These are phyloP conservation scores for Monosporozyma yasuniensis DNA, from an alignment of 805 yeast genomes.

Conservation along the genomic window DNA sequence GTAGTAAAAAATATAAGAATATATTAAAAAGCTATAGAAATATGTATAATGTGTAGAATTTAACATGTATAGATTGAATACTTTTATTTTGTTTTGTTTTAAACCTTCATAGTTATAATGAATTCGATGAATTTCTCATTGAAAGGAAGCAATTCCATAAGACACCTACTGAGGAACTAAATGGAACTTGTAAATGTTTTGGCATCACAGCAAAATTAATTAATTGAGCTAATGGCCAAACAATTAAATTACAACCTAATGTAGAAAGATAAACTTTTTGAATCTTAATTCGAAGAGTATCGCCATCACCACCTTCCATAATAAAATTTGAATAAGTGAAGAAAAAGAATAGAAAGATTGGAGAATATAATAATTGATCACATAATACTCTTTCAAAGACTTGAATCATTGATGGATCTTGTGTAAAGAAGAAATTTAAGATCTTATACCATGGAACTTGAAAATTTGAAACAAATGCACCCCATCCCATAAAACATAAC, in stretches of 20 bases:
- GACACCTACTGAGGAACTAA: slow-evolving; percentile 77
- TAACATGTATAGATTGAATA: too few species aligned
- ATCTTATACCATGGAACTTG: slow-evolving; percentile 88
- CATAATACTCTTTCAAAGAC: slow-evolving; percentile 80
- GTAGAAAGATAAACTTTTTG: slow-evolving; percentile 60
- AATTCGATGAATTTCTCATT: slow-evolving; percentile 53
- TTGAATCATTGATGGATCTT: slow-evolving; percentile 75
- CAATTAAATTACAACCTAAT: slow-evolving; percentile 53
- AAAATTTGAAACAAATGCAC: slow-evolving; percentile 67
- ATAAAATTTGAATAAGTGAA: slow-evolving; percentile 78
- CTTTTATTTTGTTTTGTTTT: too few species aligned
- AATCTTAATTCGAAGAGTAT: slow-evolving; percentile 56
- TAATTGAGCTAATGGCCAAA: slow-evolving; percentile 82
- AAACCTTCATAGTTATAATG: slow-evolving; percentile 1
- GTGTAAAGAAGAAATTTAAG: slow-evolving; percentile 65
- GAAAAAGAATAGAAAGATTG: slow-evolving; percentile 69
- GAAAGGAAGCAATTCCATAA: slow-evolving; percentile 92
- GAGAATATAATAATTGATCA: slow-evolving; percentile 86
- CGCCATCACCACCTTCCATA: slow-evolving; percentile 63
- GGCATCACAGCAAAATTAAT: slow-evolving; percentile 66
- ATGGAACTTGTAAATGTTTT: slow-evolving; percentile 74
- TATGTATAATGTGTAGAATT: background rate
- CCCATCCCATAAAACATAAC: slow-evolving; percentile 80
- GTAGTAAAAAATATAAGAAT: slow-evolving; percentile 34
- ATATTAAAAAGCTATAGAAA: slow-evolving; percentile 12